A percentile compares a stretch with the other conserved stretches of the same genome.
These are phyloP conservation scores for Fusarium sp. DNA, from an alignment of 2,329 filamentous ascomycete species.

Conservation along the genomic window DNA sequence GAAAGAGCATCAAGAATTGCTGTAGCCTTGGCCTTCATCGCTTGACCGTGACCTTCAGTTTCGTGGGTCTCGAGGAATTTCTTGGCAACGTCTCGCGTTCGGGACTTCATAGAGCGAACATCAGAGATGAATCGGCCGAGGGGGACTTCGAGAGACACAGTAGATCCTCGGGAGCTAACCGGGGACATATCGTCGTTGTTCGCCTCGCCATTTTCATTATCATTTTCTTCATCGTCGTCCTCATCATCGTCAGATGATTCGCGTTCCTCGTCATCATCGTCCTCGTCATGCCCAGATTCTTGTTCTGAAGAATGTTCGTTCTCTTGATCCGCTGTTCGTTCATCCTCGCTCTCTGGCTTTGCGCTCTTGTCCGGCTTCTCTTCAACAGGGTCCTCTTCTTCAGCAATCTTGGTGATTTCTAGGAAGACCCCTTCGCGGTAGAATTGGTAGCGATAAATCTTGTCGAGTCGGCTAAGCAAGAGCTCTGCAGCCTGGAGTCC, in stretches of 20 bases:
- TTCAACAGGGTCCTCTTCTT: slow-evolving; percentile 52
- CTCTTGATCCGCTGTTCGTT: slow-evolving; percentile 46
- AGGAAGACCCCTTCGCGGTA: slow-evolving; percentile 96
- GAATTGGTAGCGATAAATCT: slow-evolving; percentile 94
- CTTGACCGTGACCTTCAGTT: slow-evolving; percentile 74
- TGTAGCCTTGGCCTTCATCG: slow-evolving; percentile 81
- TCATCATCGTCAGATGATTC: slow-evolving; percentile 58
- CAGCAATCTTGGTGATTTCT: slow-evolving; percentile 86
- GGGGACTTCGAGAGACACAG: slow-evolving; percentile 70
- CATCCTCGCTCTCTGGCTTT: slow-evolving; percentile 40
- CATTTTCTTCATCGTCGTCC: slow-evolving; percentile 64
- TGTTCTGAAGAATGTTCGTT: slow-evolving; percentile 48
- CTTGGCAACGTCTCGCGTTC: slow-evolving; percentile 81
- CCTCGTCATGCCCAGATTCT: slow-evolving; percentile 45
- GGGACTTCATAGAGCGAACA: slow-evolving; percentile 66
- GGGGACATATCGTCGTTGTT: slow-evolving; percentile 72
- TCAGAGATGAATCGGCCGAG: slow-evolving; percentile 61
- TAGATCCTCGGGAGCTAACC: slow-evolving; percentile 72
- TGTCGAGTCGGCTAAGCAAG: slow-evolving; percentile 82
- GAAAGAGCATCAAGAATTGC: slow-evolving; percentile 80
- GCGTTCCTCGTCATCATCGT: slow-evolving; percentile 51
- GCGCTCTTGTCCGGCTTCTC: slow-evolving; percentile 27
- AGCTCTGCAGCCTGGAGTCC: slow-evolving; percentile 91
- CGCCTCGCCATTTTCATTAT: slow-evolving; percentile 62
- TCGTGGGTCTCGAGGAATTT: slow-evolving; percentile 88